Base-by-base conservation (phyloP, 352 stramenopile species). In the Globisporangium splendens region DNA sequence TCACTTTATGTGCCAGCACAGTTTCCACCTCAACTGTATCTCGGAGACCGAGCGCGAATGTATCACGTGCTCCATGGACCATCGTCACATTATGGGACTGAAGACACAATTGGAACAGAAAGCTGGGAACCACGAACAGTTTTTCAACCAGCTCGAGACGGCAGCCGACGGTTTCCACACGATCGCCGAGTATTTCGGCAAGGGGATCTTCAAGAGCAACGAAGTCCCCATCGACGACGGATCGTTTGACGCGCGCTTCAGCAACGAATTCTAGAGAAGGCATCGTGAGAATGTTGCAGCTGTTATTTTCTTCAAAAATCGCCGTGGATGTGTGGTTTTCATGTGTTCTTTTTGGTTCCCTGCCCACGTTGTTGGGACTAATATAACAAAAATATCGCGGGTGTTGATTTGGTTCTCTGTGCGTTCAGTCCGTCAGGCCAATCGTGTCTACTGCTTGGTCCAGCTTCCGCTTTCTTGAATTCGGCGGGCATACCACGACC, bases 181-280 rank as follows among this genome's bases (percentile, higher is more conserved):
- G 8, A 91, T 97, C 52, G 88, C 88, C 24, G 85, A 95, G 62
- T 97, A 96, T 71, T 96, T 97, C 79, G 89, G 88, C 49, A 97
- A 97, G 71, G 89, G 89, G 39, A 93, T 97, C 60, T 95, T 97
- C 74, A 93, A 94, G 70, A 88, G 70, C 54, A 84, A 75, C 52
- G 77, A 89, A 42, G 78, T 79, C 10, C 58, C 76, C 14, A 63
- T 90, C 50, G 79, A 91, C 41, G 79, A 88, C 47, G 70, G 60
- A 8, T 79, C 71, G 4, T 91, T 89, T 56, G 83, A 91, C 58
- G 65, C 79, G 41, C 86, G 84, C 41, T 93, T 93, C 63, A 93
- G 86, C 69, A 85, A 79, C 50, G 86, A 95, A 59, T 93, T 89
- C 68, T 93, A 89, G 73, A 33, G 22, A 52, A 35, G 3, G 2